phyloP scores from a whole-genome alignment of 2,329 filamentous ascomycete species.

The Xylariaceae sp. region DNA sequence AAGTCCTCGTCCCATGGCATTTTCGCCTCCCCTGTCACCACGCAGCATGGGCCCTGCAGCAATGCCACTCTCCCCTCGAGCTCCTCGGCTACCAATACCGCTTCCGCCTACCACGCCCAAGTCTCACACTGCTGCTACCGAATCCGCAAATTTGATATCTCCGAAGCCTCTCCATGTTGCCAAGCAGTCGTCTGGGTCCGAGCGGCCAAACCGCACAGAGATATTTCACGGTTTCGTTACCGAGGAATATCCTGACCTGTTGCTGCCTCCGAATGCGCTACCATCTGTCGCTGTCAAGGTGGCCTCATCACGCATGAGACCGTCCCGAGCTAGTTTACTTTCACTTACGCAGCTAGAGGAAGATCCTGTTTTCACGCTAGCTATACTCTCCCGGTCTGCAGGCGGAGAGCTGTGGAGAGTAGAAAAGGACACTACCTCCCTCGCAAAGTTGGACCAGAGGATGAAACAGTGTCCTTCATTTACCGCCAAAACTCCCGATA shows the following conservation, averaged over 20 bases:
- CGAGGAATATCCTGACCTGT: constrained; percentile 83
- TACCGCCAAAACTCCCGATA: constrained; percentile 79
- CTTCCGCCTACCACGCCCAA: constrained; percentile 73
- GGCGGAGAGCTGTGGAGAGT: constrained; percentile 86
- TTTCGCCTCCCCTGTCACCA: constrained; percentile 74
- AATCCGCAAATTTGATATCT: constrained; percentile 45
- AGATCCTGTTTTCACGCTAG: constrained; percentile 91
- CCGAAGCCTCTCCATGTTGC: constrained; percentile 49
- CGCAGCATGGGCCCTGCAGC: constrained; percentile 54
- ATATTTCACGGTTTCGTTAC: constrained; percentile 81
- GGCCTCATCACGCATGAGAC: constrained; percentile 92
- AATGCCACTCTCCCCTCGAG: constrained; percentile 71
- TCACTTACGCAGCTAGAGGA: constrained; percentile 82
- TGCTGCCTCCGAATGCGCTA: constrained; percentile 87
- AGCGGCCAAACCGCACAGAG: constrained; percentile 49
- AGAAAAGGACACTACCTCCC: constrained; percentile 85
- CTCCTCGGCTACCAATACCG: constrained; percentile 75
- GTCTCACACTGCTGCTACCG: constrained; percentile 59
- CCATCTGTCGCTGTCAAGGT: constrained; percentile 86
- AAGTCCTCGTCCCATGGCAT: constrained; percentile 63
- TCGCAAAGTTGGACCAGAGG: constrained; percentile 81
- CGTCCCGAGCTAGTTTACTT: constrained; percentile 84
- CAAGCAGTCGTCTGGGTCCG: constrained; percentile 42
- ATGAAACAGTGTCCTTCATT: constrained; percentile 77
- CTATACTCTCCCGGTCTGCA: constrained; percentile 78